Evolutionary conservation across 805 yeast species (phyloP).

Genomic region (Cyberlindnera japonica): DNA sequence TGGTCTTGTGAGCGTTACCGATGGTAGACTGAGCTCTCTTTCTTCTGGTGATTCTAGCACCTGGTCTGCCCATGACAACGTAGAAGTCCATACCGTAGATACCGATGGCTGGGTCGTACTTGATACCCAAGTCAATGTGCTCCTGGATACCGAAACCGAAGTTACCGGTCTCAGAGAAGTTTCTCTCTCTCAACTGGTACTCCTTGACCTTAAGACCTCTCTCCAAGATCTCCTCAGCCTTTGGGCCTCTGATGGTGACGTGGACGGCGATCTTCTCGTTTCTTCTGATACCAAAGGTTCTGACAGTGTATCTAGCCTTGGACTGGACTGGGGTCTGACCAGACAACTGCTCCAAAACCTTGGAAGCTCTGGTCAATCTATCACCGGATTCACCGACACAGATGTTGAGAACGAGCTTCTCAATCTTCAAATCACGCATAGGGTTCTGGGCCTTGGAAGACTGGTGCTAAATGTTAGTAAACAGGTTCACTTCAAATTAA

Average conservation of each 20-base stretch:
- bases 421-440: constrained; percentile 99
- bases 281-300: constrained; percentile 99
- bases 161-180: constrained; percentile 99
- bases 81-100: constrained; percentile 99
- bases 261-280: constrained; percentile 99
- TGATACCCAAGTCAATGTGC: constrained; percentile 99
- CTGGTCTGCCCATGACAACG: constrained; percentile 99
- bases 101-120: constrained; percentile 99
- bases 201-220: constrained; percentile 99
- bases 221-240: constrained; percentile 99
- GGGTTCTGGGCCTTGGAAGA: constrained; percentile 74
- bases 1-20: constrained; percentile 91
- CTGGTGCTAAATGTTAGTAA: constrained; percentile 27
- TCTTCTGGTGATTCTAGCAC: constrained; percentile 98
- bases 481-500: no score
- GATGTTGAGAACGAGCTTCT: constrained; percentile 98
- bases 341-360: constrained; percentile 98
- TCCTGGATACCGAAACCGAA: constrained; percentile 99
- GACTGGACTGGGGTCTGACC: constrained; percentile 99
- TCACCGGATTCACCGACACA: constrained; percentile 99
- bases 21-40: constrained; percentile 87
- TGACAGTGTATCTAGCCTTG: constrained; percentile 99
- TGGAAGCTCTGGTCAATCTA: constrained; percentile 99
- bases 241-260: constrained; percentile 99
- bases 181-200: constrained; percentile 89